phyloP scores from a whole-genome alignment of 345 rosid species.

The Eucalyptus shirleyi region DNA sequence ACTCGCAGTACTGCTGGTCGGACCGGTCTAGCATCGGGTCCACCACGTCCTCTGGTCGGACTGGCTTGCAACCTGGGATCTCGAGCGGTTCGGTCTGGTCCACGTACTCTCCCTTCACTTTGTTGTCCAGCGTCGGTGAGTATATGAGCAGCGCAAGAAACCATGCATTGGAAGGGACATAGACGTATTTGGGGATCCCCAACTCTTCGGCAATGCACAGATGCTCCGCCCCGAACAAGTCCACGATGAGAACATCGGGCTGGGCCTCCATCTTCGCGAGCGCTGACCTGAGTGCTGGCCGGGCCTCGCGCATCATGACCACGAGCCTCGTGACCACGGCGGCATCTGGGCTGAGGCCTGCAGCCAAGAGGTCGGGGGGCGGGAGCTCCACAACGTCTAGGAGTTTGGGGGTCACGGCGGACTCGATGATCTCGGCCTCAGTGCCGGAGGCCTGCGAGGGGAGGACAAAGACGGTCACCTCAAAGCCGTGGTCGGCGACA shows the following conservation, averaged over 20 bases:
- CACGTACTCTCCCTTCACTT: constrained; percentile 24
- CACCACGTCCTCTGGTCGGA: constrained; percentile 26
- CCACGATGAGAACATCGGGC: constrained; percentile 40
- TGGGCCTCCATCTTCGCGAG: constrained; percentile 3
- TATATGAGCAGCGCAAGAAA: constrained; percentile 23
- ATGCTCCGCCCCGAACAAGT: constrained; percentile 26
- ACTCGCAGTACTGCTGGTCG: constrained; percentile 1
- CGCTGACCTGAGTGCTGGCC: constrained; percentile 13
- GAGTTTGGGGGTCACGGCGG: neutral
- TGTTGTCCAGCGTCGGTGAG: constrained; percentile 13
- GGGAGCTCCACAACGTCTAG: constrained; percentile 17
- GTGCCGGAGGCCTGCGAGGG: neutral
- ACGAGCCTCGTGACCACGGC: constrained; percentile 1
- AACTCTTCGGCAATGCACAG: constrained; percentile 23
- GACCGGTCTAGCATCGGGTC: constrained; percentile 24
- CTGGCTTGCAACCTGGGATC: constrained; percentile 43
- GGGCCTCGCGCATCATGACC: constrained; percentile 24
- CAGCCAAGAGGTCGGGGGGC: constrained; percentile 5
- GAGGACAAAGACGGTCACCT: constrained; percentile 25
- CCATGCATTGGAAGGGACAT: constrained; percentile 31
- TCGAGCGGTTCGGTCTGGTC: constrained; percentile 11
- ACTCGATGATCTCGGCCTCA: constrained; percentile 8
- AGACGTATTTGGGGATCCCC: constrained; percentile 17
- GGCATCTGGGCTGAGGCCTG: constrained; percentile 7
- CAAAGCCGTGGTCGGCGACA: constrained; percentile 3